A percentile compares a stretch with the other conserved stretches of the same genome.
Conservation (phyloP, 2,329 filamentous ascomycete genomes). For the Colletotrichum zoysiae region DNA sequence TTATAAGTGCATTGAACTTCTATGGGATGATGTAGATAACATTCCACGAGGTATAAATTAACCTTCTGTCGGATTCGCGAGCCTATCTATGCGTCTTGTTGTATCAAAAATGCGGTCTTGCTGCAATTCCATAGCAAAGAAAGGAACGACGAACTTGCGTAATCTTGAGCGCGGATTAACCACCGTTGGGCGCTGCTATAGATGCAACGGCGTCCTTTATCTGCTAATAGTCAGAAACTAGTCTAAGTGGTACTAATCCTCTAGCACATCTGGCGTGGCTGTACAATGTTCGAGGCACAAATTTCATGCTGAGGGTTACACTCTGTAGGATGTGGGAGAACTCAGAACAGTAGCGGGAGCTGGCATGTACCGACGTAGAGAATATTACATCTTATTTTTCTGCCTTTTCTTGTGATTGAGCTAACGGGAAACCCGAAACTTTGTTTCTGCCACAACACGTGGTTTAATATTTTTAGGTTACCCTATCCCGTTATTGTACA, state of each 20-base stretch:
- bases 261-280: not conserved
- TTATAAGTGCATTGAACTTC: too few relatives aligned
- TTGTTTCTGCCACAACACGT: not conserved
- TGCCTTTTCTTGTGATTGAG: not conserved
- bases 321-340: fast-evolving
- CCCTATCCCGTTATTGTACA: not conserved
- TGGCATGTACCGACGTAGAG: too few relatives aligned
- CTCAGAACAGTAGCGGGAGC: not conserved
- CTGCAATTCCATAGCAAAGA: not conserved
- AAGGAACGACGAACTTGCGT: not conserved
- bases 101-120: not conserved
- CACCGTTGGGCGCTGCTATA: not conserved
- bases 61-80: not conserved
- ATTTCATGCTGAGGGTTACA: not conserved
- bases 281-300: not conserved
- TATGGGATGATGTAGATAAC: constrained; percentile 71
- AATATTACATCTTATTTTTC: not conserved
- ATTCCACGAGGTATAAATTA: constrained; percentile 74
- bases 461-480: not conserved
- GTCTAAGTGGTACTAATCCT: not conserved
- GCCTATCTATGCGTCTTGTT: not conserved
- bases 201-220: not conserved
- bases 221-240: not conserved
- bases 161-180: not conserved
- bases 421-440: not conserved